Conservation (phyloP, 768 basidiomycete species). For the Vishniacozyma victoriae region DNA sequence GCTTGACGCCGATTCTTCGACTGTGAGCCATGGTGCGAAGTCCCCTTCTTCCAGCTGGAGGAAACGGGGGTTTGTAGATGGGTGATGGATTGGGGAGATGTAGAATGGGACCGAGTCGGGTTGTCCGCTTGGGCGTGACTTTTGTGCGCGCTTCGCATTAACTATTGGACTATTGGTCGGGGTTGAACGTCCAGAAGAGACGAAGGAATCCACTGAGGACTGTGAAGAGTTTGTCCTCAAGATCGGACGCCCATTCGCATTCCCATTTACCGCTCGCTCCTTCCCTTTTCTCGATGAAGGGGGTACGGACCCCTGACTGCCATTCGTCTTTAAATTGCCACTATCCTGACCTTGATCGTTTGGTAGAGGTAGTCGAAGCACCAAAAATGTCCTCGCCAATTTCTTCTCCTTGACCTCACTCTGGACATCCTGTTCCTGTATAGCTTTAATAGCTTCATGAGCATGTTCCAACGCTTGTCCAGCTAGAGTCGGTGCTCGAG, state of each 20-base stretch:
- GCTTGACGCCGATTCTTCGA: constrained; percentile 52
- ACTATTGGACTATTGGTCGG: not conserved
- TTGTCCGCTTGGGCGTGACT: not conserved
- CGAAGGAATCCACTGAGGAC: not conserved
- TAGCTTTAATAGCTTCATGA: constrained; percentile 4
- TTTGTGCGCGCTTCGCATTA: not conserved
- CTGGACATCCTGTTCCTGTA: not conserved
- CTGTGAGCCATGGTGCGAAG: constrained; percentile 56
- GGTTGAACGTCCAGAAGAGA: not conserved
- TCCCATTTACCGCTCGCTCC: not conserved
- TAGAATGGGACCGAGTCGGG: constrained; percentile 56
- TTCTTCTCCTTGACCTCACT: not conserved
- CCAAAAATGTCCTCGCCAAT: constrained; percentile 22
- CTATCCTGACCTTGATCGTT: no score
- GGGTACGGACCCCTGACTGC: not conserved
- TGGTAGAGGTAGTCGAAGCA: constrained; percentile 18
- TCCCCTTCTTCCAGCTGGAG: constrained; percentile 57
- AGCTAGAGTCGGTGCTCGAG: constrained; percentile 33
- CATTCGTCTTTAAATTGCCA: no score
- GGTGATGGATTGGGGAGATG: constrained; percentile 69
- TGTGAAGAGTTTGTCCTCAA: no score
- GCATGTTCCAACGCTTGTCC: constrained; percentile 36
- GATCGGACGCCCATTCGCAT: constrained; percentile 1
- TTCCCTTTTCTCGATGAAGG: not conserved
- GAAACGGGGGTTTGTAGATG: constrained; percentile 79